phyloP scores from a whole-genome alignment of 768 basidiomycete genomes.

The Phanerochaete carnosa region DNA sequence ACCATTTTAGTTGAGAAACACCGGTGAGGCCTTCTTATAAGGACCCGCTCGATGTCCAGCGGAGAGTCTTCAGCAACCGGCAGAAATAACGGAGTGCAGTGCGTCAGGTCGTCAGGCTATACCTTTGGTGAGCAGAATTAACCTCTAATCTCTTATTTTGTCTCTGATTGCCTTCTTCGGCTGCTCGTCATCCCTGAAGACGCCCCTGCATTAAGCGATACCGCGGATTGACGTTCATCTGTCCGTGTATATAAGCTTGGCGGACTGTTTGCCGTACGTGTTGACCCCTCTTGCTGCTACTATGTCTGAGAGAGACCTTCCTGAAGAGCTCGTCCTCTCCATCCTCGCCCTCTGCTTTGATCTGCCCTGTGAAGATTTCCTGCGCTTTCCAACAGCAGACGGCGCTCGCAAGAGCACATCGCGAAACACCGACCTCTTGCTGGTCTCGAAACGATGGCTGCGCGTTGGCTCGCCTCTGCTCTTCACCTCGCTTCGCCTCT shows the following conservation, averaged over 20 bases:
- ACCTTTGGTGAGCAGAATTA: background rate
- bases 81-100: background rate
- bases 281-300: background rate
- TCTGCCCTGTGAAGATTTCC: background rate
- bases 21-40: background rate
- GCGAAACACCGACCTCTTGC: background rate
- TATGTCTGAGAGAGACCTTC: background rate
- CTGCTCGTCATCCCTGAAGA: background rate
- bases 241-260: background rate
- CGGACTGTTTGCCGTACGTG: background rate
- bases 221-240: background rate
- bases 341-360: background rate
- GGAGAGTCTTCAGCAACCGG: background rate
- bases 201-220: background rate
- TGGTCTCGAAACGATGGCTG: background rate
- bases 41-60: background rate
- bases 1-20: background rate
- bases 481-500: background rate
- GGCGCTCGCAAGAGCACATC: background rate
- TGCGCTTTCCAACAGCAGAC: background rate
- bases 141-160: background rate
- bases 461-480: constrained; percentile 1
- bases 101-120: background rate
- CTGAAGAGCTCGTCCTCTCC: background rate
- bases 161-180: background rate